Evolutionary conservation across 495 filamentous ascomycete species (phyloP).

Genomic region (Neurospora sp.): DNA sequence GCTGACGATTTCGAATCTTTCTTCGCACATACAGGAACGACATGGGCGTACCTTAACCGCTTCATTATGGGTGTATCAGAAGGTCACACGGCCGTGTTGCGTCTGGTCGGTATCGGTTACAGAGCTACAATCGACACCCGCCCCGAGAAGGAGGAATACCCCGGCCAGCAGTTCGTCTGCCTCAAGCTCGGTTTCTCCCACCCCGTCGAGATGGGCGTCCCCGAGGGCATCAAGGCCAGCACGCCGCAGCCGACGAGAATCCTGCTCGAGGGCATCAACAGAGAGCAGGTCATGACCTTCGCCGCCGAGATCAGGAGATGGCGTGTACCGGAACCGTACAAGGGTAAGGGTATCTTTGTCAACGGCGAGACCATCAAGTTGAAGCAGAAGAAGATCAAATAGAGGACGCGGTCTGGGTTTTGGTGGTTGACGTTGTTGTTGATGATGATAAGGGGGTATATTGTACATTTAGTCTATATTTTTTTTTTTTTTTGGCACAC

Average conservation of each 20-base stretch:
- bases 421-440: neutral
- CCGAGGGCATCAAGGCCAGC: slow-evolving; percentile 73
- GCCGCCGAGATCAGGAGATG: slow-evolving; percentile 80
- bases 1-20: neutral
- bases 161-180: slow-evolving; percentile 76
- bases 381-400: slow-evolving; percentile 99
- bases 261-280: slow-evolving; percentile 76
- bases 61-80: slow-evolving; percentile 89
- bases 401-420: slow-evolving; percentile 21
- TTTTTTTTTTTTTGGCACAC: neutral
- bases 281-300: slow-evolving; percentile 76
- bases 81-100: slow-evolving; percentile 85
- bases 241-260: slow-evolving; percentile 92
- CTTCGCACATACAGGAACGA: slow-evolving; percentile 53
- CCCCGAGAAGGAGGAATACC: slow-evolving; percentile 57
- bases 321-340: slow-evolving; percentile 93
- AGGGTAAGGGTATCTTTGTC: slow-evolving; percentile 98
- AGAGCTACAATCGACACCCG: slow-evolving; percentile 78
- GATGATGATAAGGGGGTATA: neutral
- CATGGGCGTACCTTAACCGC: slow-evolving; percentile 78
- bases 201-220: slow-evolving; percentile 79
- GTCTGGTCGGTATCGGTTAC: slow-evolving; percentile 95
- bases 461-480: slow-evolving; percentile 8
- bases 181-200: slow-evolving; percentile 96
- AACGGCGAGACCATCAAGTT: slow-evolving; percentile 95